A percentile compares a stretch with the other conserved stretches of the same genome.
Conservation (phyloP, 768 basidiomycete species). For the Mycena vulgaris region DNA sequence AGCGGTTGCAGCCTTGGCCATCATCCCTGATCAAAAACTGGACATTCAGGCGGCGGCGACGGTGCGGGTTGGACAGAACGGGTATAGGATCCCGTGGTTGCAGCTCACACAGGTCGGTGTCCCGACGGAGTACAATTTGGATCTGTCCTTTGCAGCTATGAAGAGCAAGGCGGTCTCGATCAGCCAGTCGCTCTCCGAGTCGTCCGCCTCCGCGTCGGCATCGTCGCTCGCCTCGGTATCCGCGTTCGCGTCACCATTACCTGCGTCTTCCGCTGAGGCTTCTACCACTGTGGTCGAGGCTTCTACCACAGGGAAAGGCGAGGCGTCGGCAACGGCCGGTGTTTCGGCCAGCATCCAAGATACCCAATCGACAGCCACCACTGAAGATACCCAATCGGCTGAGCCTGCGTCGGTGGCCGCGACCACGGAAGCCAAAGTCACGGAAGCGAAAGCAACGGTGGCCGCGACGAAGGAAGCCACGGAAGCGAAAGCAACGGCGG, state of each 20-base stretch:
- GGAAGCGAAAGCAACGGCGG: conserved; percentile 12
- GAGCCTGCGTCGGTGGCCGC: neutral
- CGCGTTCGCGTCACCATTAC: conserved; percentile 18
- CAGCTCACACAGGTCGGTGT: conserved; percentile 69
- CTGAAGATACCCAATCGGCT: neutral
- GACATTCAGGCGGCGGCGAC: conserved; percentile 70
- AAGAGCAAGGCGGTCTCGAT: conserved; percentile 42
- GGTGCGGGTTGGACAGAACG: conserved; percentile 62
- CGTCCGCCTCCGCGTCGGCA: conserved; percentile 18
- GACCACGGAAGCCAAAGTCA: neutral
- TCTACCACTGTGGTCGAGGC: neutral
- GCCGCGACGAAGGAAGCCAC: conserved; percentile 8
- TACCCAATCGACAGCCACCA: conserved; percentile 13
- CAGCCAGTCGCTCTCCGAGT: conserved; percentile 15
- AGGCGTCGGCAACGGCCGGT: conserved; percentile 3
- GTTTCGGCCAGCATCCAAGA: conserved; percentile 1
- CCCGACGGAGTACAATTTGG: conserved; percentile 64
- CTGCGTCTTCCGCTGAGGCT: neutral
- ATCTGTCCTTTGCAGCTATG: conserved; percentile 39
- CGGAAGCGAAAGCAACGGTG: neutral
- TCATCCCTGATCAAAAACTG: conserved; percentile 68
- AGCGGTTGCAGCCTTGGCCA: conserved; percentile 67
- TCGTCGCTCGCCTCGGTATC: conserved; percentile 20
- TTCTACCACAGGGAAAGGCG: neutral
- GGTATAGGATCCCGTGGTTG: conserved; percentile 79